Percentiles rank a stretch among this genome's conserved stretches.
These are phyloP conservation scores for Colletotrichum destructivum DNA, from an alignment of 2,329 filamentous ascomycete genomes.

Conservation along the genomic window DNA sequence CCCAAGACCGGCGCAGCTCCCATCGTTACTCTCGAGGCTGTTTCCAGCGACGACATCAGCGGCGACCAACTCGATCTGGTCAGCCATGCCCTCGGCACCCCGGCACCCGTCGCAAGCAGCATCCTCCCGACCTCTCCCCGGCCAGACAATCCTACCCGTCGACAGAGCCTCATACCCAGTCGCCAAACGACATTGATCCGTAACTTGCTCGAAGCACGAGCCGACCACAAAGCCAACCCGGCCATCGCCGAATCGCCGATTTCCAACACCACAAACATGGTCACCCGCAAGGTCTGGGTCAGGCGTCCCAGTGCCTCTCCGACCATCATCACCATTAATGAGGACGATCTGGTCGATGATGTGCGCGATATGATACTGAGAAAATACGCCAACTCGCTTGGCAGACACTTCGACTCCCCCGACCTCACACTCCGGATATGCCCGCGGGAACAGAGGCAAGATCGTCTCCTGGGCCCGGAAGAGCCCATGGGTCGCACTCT, in stretches of 20 bases:
- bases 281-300: slow-evolving; percentile 92
- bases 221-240: slow-evolving; percentile 56
- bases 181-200: slow-evolving; percentile 65
- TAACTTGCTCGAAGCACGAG: slow-evolving; percentile 65
- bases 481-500: slow-evolving; percentile 85
- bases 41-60: slow-evolving; percentile 19
- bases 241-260: slow-evolving; percentile 53
- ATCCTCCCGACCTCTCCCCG: slow-evolving; percentile 42
- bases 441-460: slow-evolving; percentile 76
- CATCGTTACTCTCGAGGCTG: slow-evolving; percentile 21
- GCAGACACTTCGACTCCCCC: slow-evolving; percentile 89
- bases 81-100: slow-evolving; percentile 40
- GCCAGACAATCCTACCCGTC: slow-evolving; percentile 50
- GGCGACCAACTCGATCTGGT: slow-evolving; percentile 38
- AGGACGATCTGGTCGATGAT: slow-evolving; percentile 95
- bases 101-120: slow-evolving; percentile 33
- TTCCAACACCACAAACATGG: slow-evolving; percentile 66
- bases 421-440: slow-evolving; percentile 86
- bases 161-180: slow-evolving; percentile 62
- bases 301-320: slow-evolving; percentile 88
- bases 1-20: slow-evolving; percentile 21
- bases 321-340: slow-evolving; percentile 86
- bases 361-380: slow-evolving; percentile 91
- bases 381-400: slow-evolving; percentile 95
- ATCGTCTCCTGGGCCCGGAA: slow-evolving; percentile 85